Percentiles rank a stretch among this genome's conserved stretches.
Conservation (phyloP, 2,329 filamentous ascomycete species). For the Coccinonectria pachysandricola region DNA sequence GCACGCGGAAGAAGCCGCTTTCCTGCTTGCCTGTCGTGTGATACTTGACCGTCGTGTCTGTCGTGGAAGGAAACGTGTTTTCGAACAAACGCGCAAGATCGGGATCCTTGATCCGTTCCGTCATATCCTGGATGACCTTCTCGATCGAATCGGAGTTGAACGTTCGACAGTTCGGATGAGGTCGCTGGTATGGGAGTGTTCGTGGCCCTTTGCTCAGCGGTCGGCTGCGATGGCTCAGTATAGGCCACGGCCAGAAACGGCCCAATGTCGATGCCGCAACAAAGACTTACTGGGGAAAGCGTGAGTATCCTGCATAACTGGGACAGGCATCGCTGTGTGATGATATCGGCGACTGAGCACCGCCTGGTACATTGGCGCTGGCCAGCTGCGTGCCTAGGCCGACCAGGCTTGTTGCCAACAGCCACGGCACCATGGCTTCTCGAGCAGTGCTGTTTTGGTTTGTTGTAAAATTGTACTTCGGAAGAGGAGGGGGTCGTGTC, state of each 20-base stretch:
- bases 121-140: constrained; percentile 75
- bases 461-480: not conserved
- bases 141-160: constrained; percentile 84
- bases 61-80: constrained; percentile 79
- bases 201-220: constrained; percentile 74
- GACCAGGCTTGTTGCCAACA: constrained; percentile 19
- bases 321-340: constrained; percentile 25
- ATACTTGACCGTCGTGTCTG: constrained; percentile 84
- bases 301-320: constrained; percentile 30
- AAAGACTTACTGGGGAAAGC: constrained; percentile 28
- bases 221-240: constrained; percentile 38
- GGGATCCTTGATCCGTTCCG: constrained; percentile 66
- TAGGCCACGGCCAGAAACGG: too few relatives aligned
- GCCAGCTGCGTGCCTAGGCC: constrained; percentile 13
- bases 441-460: not conserved
- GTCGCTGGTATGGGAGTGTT: constrained; percentile 76
- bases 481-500: not conserved
- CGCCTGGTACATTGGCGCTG: constrained; percentile 9
- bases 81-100: constrained; percentile 90
- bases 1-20: constrained; percentile 26
- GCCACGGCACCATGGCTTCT: constrained; percentile 17
- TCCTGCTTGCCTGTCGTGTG: constrained; percentile 55
- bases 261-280: too few relatives aligned
- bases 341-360: constrained; percentile 16
- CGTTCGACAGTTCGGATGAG: constrained; percentile 70